phyloP scores from a whole-genome alignment of 768 basidiomycete genomes.

The Suillus hirtellus region DNA sequence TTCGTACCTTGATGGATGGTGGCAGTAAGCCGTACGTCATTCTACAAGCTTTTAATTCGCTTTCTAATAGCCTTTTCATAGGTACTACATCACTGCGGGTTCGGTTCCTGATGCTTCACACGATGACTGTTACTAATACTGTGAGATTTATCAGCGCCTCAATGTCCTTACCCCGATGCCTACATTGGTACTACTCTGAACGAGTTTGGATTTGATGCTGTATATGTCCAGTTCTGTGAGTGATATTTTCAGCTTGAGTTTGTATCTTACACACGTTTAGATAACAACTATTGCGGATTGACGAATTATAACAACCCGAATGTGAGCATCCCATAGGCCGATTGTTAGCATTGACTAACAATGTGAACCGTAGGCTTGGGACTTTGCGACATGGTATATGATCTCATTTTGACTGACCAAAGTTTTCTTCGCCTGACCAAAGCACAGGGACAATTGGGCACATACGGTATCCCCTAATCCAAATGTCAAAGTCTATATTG shows the following conservation, averaged over 20 bases:
- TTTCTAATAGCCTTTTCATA: constrained; percentile 18
- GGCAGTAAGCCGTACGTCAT: constrained; percentile 29
- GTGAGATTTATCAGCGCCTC: constrained; percentile 29
- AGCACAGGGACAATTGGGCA: constrained; percentile 49
- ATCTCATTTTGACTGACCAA: not conserved
- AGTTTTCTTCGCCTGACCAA: constrained; percentile 3
- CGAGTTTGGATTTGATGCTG: constrained; percentile 45
- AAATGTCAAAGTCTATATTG: constrained; percentile 50
- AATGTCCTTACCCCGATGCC: constrained; percentile 52
- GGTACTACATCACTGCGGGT: constrained; percentile 48
- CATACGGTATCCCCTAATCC: constrained; percentile 41
- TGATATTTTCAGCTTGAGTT: not conserved
- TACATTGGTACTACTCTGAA: constrained; percentile 44
- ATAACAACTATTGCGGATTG: constrained; percentile 48
- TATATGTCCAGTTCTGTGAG: constrained; percentile 52
- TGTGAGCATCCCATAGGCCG: constrained; percentile 19
- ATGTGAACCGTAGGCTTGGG: constrained; percentile 41
- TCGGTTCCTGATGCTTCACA: constrained; percentile 14
- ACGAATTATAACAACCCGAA: constrained; percentile 44
- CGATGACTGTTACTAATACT: not conserved
- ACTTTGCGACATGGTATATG: constrained; percentile 41
- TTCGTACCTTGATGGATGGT: constrained; percentile 29
- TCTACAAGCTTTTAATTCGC: not conserved
- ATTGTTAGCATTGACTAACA: not conserved
- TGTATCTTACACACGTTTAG: constrained; percentile 23